Conservation (phyloP, 176 grass and related monocot species). For the Pontederia crassipes region DNA sequence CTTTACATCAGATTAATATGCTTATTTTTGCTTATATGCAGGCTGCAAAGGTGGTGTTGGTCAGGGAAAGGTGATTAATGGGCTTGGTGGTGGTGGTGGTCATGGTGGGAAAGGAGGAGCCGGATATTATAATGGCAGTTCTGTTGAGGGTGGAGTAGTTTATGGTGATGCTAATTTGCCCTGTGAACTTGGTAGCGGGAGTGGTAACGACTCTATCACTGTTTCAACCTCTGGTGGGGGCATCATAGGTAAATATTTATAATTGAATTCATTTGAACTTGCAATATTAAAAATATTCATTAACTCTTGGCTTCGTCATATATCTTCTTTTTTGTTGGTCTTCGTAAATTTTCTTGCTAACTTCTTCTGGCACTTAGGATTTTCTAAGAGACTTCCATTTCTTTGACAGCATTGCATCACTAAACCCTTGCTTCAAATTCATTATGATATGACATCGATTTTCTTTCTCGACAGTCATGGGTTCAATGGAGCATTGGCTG, state of each 20-base stretch:
- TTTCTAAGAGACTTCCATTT: no score
- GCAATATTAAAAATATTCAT: neutral
- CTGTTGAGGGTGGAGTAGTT: slow-evolving; percentile 46
- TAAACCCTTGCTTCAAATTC: neutral
- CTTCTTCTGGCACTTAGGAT: no score
- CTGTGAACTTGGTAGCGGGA: slow-evolving; percentile 96
- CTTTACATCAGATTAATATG: neutral
- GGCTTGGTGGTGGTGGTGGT: slow-evolving; percentile 79
- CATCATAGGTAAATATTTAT: slow-evolving; percentile 56
- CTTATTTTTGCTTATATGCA: slow-evolving; percentile 25
- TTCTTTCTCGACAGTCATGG: slow-evolving; percentile 64
- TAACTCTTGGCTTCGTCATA: neutral
- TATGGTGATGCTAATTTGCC: slow-evolving; percentile 87
- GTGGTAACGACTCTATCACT: slow-evolving; percentile 63
- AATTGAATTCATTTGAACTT: slow-evolving; percentile 5
- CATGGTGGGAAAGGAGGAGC: slow-evolving; percentile 90
- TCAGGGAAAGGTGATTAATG: slow-evolving; percentile 43
- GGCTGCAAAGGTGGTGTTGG: slow-evolving; percentile 90
- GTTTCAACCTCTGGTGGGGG: slow-evolving; percentile 84
- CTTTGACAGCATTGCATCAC: no score
- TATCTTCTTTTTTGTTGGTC: no score
- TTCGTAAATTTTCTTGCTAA: no score
- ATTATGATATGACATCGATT: neutral
- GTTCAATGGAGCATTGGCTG: slow-evolving; percentile 87
- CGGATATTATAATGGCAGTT: slow-evolving; percentile 28